Conservation (phyloP, 305 asterid genomes). For the Fraxinus nigra region DNA sequence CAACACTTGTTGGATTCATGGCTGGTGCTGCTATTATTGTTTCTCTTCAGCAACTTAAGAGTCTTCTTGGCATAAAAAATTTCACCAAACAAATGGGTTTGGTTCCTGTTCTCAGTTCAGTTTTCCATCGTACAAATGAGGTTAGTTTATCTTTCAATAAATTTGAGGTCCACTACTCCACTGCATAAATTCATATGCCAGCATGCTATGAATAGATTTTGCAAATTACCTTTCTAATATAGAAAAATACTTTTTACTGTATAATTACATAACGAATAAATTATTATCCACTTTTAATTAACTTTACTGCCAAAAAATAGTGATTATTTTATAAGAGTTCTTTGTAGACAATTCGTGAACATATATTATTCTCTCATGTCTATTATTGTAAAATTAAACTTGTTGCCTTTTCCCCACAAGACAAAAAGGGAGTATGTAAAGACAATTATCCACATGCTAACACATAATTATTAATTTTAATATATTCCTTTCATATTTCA, state of each 20-base stretch:
- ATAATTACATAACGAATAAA: neutral
- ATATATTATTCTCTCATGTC: neutral
- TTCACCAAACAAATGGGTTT: slow-evolving; percentile 81
- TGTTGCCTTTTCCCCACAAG: slow-evolving; percentile 15
- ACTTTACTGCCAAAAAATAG: neutral
- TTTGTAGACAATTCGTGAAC: neutral
- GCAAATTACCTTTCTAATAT: neutral
- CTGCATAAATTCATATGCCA: neutral
- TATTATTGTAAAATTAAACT: slow-evolving; percentile 16
- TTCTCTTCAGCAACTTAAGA: slow-evolving; percentile 80
- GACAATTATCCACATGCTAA: slow-evolving; percentile 36
- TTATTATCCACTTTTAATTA: neutral
- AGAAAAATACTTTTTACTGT: neutral
- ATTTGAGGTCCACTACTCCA: neutral
- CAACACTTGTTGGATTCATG: slow-evolving; percentile 83
- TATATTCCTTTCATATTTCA: neutral
- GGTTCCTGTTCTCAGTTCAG: slow-evolving; percentile 70
- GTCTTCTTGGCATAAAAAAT: slow-evolving; percentile 69
- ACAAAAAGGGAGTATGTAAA: slow-evolving; percentile 6
- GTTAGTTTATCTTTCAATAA: slow-evolving; percentile 23
- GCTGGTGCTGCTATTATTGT: slow-evolving; percentile 92
- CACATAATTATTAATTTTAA: slow-evolving; percentile 21
- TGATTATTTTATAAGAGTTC: neutral
- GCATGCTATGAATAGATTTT: neutral
- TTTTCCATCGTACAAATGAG: slow-evolving; percentile 63